A percentile compares a stretch with the other conserved stretches of the same genome.
These are phyloP conservation scores for Trichocladium uniseriatum DNA, from an alignment of 495 filamentous ascomycete species.

Conservation along the genomic window DNA sequence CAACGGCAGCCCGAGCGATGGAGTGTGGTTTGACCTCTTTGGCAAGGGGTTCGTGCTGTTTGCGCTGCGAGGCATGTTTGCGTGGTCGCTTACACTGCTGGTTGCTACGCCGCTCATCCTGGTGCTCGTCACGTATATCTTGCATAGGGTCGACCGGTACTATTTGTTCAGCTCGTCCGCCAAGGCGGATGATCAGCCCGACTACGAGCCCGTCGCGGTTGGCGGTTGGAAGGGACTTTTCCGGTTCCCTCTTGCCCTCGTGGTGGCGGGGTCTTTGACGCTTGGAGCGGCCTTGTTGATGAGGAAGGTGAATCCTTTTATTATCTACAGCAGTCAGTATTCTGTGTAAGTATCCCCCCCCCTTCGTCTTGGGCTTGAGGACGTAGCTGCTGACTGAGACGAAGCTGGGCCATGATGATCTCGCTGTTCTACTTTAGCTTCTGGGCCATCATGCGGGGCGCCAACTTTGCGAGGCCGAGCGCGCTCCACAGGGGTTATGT, in stretches of 20 bases:
- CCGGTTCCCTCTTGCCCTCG: constrained; percentile 70
- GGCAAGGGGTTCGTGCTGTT: constrained; percentile 74
- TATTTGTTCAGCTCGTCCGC: constrained; percentile 57
- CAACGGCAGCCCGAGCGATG: constrained; percentile 57
- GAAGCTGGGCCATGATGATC: constrained; percentile 69
- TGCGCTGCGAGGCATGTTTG: constrained; percentile 71
- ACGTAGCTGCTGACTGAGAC: constrained; percentile 20
- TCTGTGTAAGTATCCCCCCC: constrained; percentile 47
- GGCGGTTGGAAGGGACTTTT: constrained; percentile 74
- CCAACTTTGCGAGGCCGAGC: constrained; percentile 73
- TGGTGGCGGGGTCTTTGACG: constrained; percentile 56
- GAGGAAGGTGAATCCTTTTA: constrained; percentile 73
- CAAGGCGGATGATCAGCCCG: constrained; percentile 49
- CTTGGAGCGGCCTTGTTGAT: constrained; percentile 69
- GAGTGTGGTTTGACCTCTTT: constrained; percentile 93
- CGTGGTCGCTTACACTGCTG: constrained; percentile 72
- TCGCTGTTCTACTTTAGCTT: constrained; percentile 68
- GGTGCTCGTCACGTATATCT: constrained; percentile 57
- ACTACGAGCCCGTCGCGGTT: constrained; percentile 52
- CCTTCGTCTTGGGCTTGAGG: neutral
- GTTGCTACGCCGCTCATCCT: constrained; percentile 66
- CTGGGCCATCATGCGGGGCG: constrained; percentile 78
- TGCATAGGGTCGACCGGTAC: constrained; percentile 66
- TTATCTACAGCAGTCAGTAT: constrained; percentile 79
- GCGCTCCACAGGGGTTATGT: constrained; percentile 76